Conservation (phyloP, 441 rosid genomes). For the Erodium chrysanthum region DNA sequence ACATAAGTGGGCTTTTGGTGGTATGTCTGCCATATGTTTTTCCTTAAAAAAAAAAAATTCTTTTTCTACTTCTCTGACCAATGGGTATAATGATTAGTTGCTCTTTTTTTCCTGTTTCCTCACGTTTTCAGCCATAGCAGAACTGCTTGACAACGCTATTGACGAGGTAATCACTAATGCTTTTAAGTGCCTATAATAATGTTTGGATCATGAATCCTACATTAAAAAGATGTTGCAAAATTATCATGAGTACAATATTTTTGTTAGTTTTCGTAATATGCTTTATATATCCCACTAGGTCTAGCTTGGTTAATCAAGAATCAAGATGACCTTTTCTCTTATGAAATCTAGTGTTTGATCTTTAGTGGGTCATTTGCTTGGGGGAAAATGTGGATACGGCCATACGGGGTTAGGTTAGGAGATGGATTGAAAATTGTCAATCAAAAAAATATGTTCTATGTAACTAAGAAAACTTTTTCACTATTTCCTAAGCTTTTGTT, state of each 20-base stretch:
- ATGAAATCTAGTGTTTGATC: too few relatives aligned
- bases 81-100: constrained; percentile 9
- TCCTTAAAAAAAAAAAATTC: not conserved
- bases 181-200: constrained; percentile 15
- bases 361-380: too few relatives aligned
- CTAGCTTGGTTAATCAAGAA: too few relatives aligned
- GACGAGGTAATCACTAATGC: constrained; percentile 62
- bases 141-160: constrained; percentile 85
- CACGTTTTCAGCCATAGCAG: constrained; percentile 70
- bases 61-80: not conserved
- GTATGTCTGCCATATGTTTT: constrained; percentile 32
- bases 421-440: too few relatives aligned
- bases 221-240: not conserved
- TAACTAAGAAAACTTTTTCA: not conserved
- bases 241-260: not conserved
- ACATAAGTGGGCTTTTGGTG: constrained; percentile 97
- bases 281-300: too few relatives aligned
- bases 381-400: too few relatives aligned
- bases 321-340: too few relatives aligned
- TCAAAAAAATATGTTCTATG: not conserved
- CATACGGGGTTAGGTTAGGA: too few relatives aligned
- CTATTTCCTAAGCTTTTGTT: not conserved
- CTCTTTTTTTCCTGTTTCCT: constrained; percentile 15
- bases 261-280: not conserved
- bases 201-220: constrained; percentile 8